These are phyloP conservation scores for Talaromyces liani DNA, from an alignment of 495 filamentous ascomycete species.

Conservation along the genomic window DNA sequence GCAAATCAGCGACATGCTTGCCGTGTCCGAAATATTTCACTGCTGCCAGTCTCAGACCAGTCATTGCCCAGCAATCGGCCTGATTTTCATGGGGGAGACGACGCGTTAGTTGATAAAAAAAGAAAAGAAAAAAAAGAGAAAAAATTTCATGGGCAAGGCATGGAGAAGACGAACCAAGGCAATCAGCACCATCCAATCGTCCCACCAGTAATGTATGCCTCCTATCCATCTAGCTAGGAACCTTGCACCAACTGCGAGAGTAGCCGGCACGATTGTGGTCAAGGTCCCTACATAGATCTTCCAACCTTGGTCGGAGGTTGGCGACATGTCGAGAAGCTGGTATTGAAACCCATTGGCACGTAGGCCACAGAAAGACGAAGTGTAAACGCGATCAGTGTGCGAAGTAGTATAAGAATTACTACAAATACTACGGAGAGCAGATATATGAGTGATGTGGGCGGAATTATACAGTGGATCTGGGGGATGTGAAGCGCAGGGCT, in stretches of 20 bases:
- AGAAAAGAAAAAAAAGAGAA: not conserved
- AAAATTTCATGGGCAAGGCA: not conserved
- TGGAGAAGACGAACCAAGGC: slow-evolving; percentile 17
- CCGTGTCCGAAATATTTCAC: slow-evolving; percentile 14
- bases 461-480: too few species aligned
- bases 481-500: too few species aligned
- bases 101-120: not conserved
- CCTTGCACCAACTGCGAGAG: slow-evolving; percentile 20
- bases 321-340: not conserved
- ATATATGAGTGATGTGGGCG: too few species aligned
- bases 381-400: too few species aligned
- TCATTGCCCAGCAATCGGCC: slow-evolving; percentile 20
- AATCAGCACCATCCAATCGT: slow-evolving; percentile 27
- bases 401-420: too few species aligned
- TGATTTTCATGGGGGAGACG: not conserved
- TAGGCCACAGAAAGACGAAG: too few species aligned
- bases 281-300: slow-evolving; percentile 22
- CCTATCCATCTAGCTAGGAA: slow-evolving; percentile 21
- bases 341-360: too few species aligned
- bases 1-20: slow-evolving; percentile 11
- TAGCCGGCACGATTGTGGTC: slow-evolving; percentile 23
- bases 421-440: too few species aligned
- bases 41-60: slow-evolving; percentile 15
- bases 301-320: not conserved
- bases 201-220: slow-evolving; percentile 28